Evolutionary conservation across 2,329 filamentous ascomycete genomes (phyloP).

Genomic region (Trichoderma aggressivum): DNA sequence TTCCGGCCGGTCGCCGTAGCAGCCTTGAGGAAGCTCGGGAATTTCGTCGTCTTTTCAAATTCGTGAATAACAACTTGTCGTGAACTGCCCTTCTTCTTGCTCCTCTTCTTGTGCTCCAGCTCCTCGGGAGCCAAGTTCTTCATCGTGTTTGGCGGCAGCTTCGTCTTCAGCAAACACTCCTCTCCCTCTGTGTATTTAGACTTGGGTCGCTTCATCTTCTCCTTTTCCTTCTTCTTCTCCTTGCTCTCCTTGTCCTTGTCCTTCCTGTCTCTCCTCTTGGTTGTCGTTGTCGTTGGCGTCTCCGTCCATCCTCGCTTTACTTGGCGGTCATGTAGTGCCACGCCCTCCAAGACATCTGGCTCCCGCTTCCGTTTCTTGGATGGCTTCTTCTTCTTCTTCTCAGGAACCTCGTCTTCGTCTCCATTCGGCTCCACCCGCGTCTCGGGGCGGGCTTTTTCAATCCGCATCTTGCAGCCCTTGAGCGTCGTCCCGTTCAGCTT

Average conservation of each 20-base stretch:
- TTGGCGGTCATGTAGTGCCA: constrained; percentile 70
- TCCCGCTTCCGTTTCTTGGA: constrained; percentile 51
- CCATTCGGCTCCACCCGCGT: constrained; percentile 35
- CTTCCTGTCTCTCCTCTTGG: constrained; percentile 47
- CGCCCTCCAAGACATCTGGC: constrained; percentile 56
- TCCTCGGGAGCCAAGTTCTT: constrained; percentile 42
- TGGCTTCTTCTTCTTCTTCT: constrained; percentile 37
- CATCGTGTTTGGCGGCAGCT: constrained; percentile 53
- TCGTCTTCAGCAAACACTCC: constrained; percentile 83
- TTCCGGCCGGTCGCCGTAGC: constrained; percentile 33
- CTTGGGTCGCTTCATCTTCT: constrained; percentile 57
- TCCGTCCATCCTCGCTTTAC: constrained; percentile 91
- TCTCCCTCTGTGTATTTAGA: constrained; percentile 78
- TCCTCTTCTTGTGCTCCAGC: constrained; percentile 56
- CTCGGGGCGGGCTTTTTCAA: constrained; percentile 73
- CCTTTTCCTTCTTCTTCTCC: constrained; percentile 51
- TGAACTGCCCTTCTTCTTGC: constrained; percentile 49
- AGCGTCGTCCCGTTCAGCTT: constrained; percentile 85
- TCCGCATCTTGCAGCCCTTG: constrained; percentile 77
- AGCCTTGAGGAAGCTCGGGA: constrained; percentile 75
- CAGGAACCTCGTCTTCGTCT: constrained; percentile 32
- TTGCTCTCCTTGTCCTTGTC: constrained; percentile 46
- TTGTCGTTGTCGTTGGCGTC: constrained; percentile 48
- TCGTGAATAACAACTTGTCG: constrained; percentile 75
- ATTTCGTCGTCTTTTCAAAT: constrained; percentile 79